Percentiles rank a stretch among this genome's conserved stretches.
These are phyloP conservation scores for Neurospora sp. DNA, from an alignment of 495 filamentous ascomycete species.

Conservation along the genomic window DNA sequence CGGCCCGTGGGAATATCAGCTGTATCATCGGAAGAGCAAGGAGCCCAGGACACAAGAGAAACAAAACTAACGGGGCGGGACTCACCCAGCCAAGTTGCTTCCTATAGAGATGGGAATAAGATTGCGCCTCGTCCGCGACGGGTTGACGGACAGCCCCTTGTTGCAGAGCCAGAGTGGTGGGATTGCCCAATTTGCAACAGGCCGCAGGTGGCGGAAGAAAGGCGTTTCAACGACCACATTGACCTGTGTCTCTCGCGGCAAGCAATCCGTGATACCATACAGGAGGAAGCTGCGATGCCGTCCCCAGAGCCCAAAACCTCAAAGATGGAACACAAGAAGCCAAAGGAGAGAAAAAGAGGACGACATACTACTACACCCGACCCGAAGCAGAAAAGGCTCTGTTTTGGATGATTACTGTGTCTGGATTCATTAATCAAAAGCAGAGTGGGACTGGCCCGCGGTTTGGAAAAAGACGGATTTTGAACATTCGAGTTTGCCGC, in stretches of 20 bases:
- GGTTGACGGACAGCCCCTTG: constrained; percentile 21
- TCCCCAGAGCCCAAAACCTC: constrained; percentile 2
- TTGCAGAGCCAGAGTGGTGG: constrained; percentile 45
- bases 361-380: constrained; percentile 19
- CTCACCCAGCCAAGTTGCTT: constrained; percentile 6
- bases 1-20: background rate
- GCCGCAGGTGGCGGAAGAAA: constrained; percentile 66
- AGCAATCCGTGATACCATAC: constrained; percentile 74
- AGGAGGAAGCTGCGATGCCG: constrained; percentile 30
- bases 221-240: constrained; percentile 82
- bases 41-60: constrained; percentile 49
- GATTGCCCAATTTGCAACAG: constrained; percentile 76
- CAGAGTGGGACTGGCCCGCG: background rate
- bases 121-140: constrained; percentile 39
- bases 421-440: background rate
- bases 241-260: constrained; percentile 83
- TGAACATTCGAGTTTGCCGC: background rate
- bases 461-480: background rate
- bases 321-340: constrained; percentile 22
- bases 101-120: constrained; percentile 39
- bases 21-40: background rate
- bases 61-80: constrained; percentile 43
- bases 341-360: constrained; percentile 27
- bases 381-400: constrained; percentile 36
- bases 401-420: constrained; percentile 22